A percentile compares a stretch with the other conserved stretches of the same genome.
phyloP scores from a whole-genome alignment of 2,329 filamentous ascomycete species.

The Immersiporthe knoxdaviesiana region DNA sequence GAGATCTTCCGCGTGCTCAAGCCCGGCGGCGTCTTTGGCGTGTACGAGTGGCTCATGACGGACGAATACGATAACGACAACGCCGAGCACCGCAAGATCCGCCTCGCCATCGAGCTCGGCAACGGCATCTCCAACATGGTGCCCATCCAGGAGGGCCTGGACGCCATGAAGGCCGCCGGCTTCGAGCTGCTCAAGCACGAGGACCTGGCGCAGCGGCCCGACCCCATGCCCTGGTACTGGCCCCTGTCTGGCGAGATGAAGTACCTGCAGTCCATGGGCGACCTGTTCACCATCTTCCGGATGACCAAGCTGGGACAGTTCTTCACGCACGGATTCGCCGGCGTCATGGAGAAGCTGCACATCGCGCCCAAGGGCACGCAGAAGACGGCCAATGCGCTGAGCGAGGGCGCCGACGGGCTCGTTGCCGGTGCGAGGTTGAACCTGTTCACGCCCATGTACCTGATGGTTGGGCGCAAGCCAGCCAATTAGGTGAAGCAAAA shows the following conservation, averaged over 20 bases:
- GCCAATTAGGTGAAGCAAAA: constrained; percentile 37
- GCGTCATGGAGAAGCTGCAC: constrained; percentile 72
- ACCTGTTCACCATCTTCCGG: constrained; percentile 80
- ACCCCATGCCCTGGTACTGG: constrained; percentile 90
- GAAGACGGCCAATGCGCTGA: constrained; percentile 93
- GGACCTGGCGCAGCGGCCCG: constrained; percentile 78
- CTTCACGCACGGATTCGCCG: constrained; percentile 76
- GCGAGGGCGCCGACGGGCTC: constrained; percentile 78
- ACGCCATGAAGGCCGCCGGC: constrained; percentile 83
- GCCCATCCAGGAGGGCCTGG: constrained; percentile 76
- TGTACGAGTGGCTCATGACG: constrained; percentile 99
- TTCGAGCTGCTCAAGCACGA: constrained; percentile 84
- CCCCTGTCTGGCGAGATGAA: constrained; percentile 83
- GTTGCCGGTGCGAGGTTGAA: constrained; percentile 86
- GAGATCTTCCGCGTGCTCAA: constrained; percentile 96
- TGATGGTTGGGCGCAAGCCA: constrained; percentile 93
- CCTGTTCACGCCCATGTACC: constrained; percentile 98
- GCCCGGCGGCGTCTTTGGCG: constrained; percentile 92
- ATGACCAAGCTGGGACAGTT: constrained; percentile 86
- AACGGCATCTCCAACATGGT: constrained; percentile 99
- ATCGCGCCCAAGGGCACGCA: constrained; percentile 82
- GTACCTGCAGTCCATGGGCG: constrained; percentile 78
- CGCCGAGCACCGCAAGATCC: constrained; percentile 83
- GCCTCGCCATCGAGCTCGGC: constrained; percentile 92
- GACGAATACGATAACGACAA: constrained; percentile 91